Percentiles rank a stretch among this genome's conserved stretches.
Evolutionary conservation across 176 grass and related monocot genomes (phyloP).

Genomic region (bread wheat (Triticum aestivum)): DNA sequence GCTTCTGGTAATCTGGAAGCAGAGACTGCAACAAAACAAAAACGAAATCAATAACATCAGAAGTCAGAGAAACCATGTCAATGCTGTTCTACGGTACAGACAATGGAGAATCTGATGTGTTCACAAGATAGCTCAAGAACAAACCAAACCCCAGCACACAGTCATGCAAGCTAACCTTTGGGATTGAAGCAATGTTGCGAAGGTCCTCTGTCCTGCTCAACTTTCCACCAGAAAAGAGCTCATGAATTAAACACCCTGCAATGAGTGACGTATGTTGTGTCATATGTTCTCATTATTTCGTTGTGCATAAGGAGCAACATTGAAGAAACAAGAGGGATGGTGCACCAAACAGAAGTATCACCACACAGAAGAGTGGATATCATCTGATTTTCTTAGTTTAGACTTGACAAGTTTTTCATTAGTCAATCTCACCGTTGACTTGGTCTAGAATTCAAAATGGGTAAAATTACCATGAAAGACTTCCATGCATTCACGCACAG

Average conservation of each 20-base stretch:
- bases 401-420: neutral
- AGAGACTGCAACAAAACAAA: conserved; percentile 62
- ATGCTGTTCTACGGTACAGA: neutral
- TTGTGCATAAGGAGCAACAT: conserved; percentile 3
- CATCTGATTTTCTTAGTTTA: conserved; percentile 10
- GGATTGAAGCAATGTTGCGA: conserved; percentile 85
- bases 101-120: neutral
- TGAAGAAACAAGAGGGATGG: neutral
- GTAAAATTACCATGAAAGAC: neutral
- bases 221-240: conserved; percentile 86
- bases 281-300: conserved; percentile 28
- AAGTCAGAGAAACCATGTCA: neutral
- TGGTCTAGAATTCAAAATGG: conserved; percentile 25
- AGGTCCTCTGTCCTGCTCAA: conserved; percentile 94
- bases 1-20: conserved; percentile 99
- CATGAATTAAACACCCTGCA: conserved; percentile 97
- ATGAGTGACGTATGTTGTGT: neutral
- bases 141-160: neutral
- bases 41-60: conserved; percentile 8
- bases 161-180: conserved; percentile 63
- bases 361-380: neutral
- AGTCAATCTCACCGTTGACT: neutral
- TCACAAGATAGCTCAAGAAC: conserved; percentile 15
- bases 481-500: neutral
- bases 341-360: conserved; percentile 5